Conservation (phyloP, 768 basidiomycete genomes). For the Termitomyces sp. region DNA sequence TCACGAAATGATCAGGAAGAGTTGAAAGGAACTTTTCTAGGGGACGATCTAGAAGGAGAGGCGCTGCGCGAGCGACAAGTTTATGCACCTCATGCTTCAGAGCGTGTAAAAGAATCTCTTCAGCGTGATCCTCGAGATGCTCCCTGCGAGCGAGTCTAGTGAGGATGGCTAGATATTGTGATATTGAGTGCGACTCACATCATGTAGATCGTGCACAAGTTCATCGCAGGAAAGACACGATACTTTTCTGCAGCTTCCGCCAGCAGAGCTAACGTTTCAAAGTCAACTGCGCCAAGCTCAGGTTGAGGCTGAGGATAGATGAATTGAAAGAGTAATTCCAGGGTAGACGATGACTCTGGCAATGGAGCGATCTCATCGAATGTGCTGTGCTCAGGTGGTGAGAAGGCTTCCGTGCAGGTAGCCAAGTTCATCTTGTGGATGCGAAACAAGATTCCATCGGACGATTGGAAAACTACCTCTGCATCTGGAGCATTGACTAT, state of each 20-base stretch:
- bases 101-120: slow-evolving; percentile 10
- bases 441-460: slow-evolving; percentile 8
- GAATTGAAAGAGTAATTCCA: slow-evolving; percentile 19
- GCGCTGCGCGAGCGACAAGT: slow-evolving; percentile 3
- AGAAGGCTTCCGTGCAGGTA: slow-evolving; percentile 7
- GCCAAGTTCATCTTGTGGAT: slow-evolving; percentile 10
- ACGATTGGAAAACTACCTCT: slow-evolving; percentile 9
- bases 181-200: slow-evolving; percentile 4
- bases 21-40: slow-evolving; percentile 2
- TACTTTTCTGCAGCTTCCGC: slow-evolving; percentile 27
- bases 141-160: not conserved
- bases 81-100: slow-evolving; percentile 3
- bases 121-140: not conserved
- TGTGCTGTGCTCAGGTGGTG: slow-evolving; percentile 7
- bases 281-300: slow-evolving; percentile 5
- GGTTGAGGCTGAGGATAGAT: slow-evolving; percentile 13
- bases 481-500: slow-evolving; percentile 11
- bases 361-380: slow-evolving; percentile 16
- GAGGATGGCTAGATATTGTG: not conserved
- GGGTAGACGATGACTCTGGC: slow-evolving; percentile 7
- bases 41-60: slow-evolving; percentile 5
- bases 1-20: not conserved
- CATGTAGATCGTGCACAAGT: slow-evolving; percentile 18
- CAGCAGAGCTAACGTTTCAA: slow-evolving; percentile 10
- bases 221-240: slow-evolving; percentile 24